Base-by-base conservation (phyloP, 768 basidiomycete species). In the Hemileccinum impolitum region DNA sequence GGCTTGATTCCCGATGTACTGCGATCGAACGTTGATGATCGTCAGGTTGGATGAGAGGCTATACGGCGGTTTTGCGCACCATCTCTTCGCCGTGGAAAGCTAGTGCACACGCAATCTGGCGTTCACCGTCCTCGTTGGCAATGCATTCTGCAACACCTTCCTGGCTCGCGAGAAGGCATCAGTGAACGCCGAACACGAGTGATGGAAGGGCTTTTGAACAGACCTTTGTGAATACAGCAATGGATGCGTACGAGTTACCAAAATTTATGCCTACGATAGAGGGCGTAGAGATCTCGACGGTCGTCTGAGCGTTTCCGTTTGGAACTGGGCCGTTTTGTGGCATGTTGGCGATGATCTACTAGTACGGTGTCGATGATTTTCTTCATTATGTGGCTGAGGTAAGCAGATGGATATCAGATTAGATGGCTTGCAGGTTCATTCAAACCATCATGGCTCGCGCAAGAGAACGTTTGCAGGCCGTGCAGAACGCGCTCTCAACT, bases 1-100 rank as follows among this genome's bases (percentile, higher is more conserved):
- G 35, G 94, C 95, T 63, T 92, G 89, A 69, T 90, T 94, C 52
- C 96, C 96, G 43, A 95, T 89, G 72, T 98, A 97, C 94, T 96
- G 64, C 34, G 14, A 66, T 56, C 40, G n/a, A n/a, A n/a, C n/a
- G 45, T 3, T 37, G 11, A 40, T 32, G 46, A 54, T 46, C 43
- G 42, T 55, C 13, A 44, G 39, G 30, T 12, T 1, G n/a, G 39
- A 51, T 43, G 18, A 32, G n/a, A 47, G 7, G 47, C 50, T 13
- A 53, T 23, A 28, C 21, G 41, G 21, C 9, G 39, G 14, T 38
- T 23, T 17, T n/a, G 76, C 87, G 59, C 62, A 92, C 94, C 65
- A 87, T 83, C 68, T 97, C 89, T 68, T 95, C 90, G 23, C 92
- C 93, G 35, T 82, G 81, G 67, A 95, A 98, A 0, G 94, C 82